Base-by-base conservation (phyloP, 371 early-diverging fungal species). In the Fennellomyces sp. region DNA sequence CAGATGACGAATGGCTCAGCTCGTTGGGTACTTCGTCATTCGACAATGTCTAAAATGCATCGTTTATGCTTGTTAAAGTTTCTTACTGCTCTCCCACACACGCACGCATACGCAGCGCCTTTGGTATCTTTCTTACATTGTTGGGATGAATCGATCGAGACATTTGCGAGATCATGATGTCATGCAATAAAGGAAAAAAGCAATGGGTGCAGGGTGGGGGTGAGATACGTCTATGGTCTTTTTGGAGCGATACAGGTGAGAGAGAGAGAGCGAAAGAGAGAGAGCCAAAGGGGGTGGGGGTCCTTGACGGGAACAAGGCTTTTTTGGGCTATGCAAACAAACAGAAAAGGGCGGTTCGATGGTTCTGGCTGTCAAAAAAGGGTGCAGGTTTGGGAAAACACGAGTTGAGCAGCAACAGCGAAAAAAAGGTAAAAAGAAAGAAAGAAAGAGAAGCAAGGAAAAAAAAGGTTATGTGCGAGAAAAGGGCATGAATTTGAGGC, bases 161-260 rank as follows among this genome's bases (percentile, higher is more conserved):
- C 65, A 59, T 64, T 36, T 55, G 55, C 23, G 61, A 41, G 48
- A 61, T 61, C 61, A 64, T 64, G 52, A 36, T 35, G 45, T 45
- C 45, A 45, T 45, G n/a, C n/a, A 48, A 48, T 23, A 19, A 19
- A 48, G 21, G 11, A 28, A 3, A 50, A 17, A 31, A 45, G 54
- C n/a, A 35, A 56, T n/a, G n/a, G n/a, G n/a, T n/a, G n/a, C n/a
- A n/a, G n/a, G n/a, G n/a, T n/a, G n/a, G n/a, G n/a, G n/a, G n/a
- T n/a, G n/a, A n/a, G n/a, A n/a, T n/a, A n/a, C n/a, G n/a, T n/a
- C n/a, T n/a, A n/a, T n/a, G n/a, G n/a, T n/a, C n/a, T n/a, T n/a
- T n/a, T n/a, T n/a, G n/a, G n/a, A n/a, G n/a, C n/a, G n/a, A n/a
- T n/a, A n/a, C n/a, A n/a, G n/a, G n/a, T n/a, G n/a, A n/a, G n/a